Evolutionary conservation across 257 asterid genomes (phyloP), one percentile per base, ranked within the genome.

Genomic region (Galeopsis tetrahit): DNA sequence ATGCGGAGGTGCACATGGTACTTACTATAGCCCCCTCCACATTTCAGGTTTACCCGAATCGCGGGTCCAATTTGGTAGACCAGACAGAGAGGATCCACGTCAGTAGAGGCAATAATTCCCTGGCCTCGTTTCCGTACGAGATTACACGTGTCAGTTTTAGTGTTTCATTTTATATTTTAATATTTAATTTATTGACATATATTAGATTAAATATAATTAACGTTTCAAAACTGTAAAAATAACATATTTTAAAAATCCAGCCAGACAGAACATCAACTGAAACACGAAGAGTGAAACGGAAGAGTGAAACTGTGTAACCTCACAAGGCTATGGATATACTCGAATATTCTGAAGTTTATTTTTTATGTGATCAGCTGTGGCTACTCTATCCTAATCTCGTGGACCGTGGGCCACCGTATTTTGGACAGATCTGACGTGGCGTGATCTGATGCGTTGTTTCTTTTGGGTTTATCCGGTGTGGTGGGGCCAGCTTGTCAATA

Each of bases 21-120:
- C 28, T 15, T 35, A 44, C 13, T 32, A 40, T 8, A 28, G 40
- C n/a, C 3, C 1, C 17, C 10, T 28, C 60, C 75, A 78, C 84
- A 17, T 7, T 0, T 9, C 34, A 77, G 67, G 77, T 75, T 15
- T 3, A 15, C 67, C 63, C 60, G 32, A 44, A 66, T 63, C 72
- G 68, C 11, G 48, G 80, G 86, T 59, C 85, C 67, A 73, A 28
- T 4, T 13, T 6, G 49, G 83, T 60, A 69, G 82, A 65, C 82
- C 78, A 69, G 82, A 85, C 91, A 87, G 80, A 85, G 77, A 58
- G 91, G 96, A 86, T 93, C 90, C 97, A 89, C 97, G 92, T 90
- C 90, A 85, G 89, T 48, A 4, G 5, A 69, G 79, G 78, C 82
- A 75, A 82, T 78, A 71, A 80, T 81, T 79, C 61, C 71, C n/a